Evolutionary conservation across 768 basidiomycete genomes (phyloP), one percentile per base, ranked within the genome.

Genomic region (Termitomyces sp.): DNA sequence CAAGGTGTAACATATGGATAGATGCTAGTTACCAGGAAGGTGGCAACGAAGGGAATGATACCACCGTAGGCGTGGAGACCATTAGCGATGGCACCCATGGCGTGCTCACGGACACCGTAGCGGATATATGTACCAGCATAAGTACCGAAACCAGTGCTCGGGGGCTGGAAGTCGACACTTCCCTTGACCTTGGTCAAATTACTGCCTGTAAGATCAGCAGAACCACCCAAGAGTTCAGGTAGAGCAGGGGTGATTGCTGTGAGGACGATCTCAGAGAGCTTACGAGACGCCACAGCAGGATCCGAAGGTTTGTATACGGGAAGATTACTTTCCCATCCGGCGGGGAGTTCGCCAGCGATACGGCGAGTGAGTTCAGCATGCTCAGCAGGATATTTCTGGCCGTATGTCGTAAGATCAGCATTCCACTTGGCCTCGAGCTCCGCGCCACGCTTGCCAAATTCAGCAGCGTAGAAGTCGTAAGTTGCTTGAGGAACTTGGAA

Each of bases 71-170:
- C 95, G 63, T 81, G 74, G 63, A 96, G 73, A 72, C 95, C 95
- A 73, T 97, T 97, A 66, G 88, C 92, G 69, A 98, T 94, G 58
- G 95, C 96, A 68, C 90, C 92, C 95, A 97, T 98, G 67, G 81
- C 96, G 75, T 98, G 96, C 75, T 98, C 96, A 76, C 96, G 92
- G 60, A 98, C 94, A 84, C 96, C 96, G 78, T 91, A 98, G 59
- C 95, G 91, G 73, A 98, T 86, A 74, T 98, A 97, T 51, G 88
- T 90, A 56, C 96, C 96, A 60, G 86, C 76, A 75, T 94, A 96
- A 61, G 73, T 81, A 61, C 96, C 96, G 48, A 96, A 82, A 37
- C 86, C 86, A 20, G 92, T 95, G 77, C 81, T 86, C 20, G 91
- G 90, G 46, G 85, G 91, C 75, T 98, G 96, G 88, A 98, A 96